phyloP scores from a whole-genome alignment of 2,329 filamentous ascomycete species.

The Claviceps spartinae region DNA sequence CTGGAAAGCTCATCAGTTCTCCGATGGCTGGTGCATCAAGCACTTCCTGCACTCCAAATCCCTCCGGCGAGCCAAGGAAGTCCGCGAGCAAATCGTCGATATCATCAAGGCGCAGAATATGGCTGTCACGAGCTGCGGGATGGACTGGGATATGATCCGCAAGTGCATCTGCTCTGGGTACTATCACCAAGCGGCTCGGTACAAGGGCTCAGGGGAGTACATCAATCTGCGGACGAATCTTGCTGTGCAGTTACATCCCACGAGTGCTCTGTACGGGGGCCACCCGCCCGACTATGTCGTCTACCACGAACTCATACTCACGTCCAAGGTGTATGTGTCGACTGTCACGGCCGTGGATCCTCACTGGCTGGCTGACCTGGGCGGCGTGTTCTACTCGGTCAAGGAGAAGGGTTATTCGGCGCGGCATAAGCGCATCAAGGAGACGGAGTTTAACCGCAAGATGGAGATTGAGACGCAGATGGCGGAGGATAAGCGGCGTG shows the following conservation, averaged over 20 bases:
- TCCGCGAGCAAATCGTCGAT: constrained; percentile 81
- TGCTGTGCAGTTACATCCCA: constrained; percentile 87
- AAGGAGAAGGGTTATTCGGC: constrained; percentile 95
- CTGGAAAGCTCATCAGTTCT: constrained; percentile 83
- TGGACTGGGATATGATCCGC: constrained; percentile 90
- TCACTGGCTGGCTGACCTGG: constrained; percentile 91
- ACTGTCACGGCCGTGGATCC: constrained; percentile 93
- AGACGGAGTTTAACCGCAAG: constrained; percentile 81
- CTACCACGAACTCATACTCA: constrained; percentile 95
- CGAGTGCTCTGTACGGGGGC: constrained; percentile 83
- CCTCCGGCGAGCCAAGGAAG: constrained; percentile 80
- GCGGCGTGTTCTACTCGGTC: constrained; percentile 92
- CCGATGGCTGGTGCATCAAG: constrained; percentile 80
- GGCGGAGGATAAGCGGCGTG: constrained; percentile 65
- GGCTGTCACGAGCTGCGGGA: constrained; percentile 75
- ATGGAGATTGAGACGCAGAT: constrained; percentile 92
- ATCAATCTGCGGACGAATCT: constrained; percentile 92
- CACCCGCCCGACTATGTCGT: constrained; percentile 95
- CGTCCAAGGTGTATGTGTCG: constrained; percentile 94
- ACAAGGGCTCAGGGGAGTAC: constrained; percentile 94
- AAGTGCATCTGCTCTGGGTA: constrained; percentile 97
- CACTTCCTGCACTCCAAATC: constrained; percentile 97
- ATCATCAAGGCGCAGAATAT: constrained; percentile 94
- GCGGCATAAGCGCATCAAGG: constrained; percentile 71
- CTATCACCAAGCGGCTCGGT: constrained; percentile 93